A percentile compares a stretch with the other conserved stretches of the same genome.
These are phyloP conservation scores for Yamadazyma sp. DNA, from an alignment of 805 yeast species.

Conservation along the genomic window DNA sequence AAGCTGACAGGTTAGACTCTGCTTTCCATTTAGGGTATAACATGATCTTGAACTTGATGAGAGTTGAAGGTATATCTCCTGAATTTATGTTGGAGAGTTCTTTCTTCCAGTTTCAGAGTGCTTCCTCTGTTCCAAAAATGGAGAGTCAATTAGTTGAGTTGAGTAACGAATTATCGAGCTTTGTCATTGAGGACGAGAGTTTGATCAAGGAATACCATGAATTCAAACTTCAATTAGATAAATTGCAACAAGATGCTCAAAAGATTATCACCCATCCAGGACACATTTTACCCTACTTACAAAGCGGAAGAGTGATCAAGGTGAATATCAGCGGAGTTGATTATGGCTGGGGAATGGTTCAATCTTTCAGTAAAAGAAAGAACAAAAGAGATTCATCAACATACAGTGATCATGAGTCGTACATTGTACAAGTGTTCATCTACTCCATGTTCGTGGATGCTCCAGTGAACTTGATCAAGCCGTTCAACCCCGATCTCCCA, in stretches of 20 bases:
- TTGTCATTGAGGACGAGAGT: constrained; percentile 71
- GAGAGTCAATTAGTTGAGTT: constrained; percentile 63
- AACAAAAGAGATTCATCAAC: constrained; percentile 59
- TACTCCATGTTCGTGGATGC: constrained; percentile 76
- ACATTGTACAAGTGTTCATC: constrained; percentile 81
- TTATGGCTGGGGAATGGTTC: constrained; percentile 97
- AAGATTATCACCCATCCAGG: constrained; percentile 90
- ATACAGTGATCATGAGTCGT: constrained; percentile 84
- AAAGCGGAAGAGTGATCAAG: constrained; percentile 82
- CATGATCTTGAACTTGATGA: constrained; percentile 91
- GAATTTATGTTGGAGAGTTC: constrained; percentile 95
- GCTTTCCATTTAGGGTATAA: constrained; percentile 97
- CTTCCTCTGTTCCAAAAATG: constrained; percentile 83
- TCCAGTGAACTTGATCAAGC: constrained; percentile 78
- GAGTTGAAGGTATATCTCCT: constrained; percentile 98
- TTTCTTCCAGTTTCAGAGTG: constrained; percentile 92
- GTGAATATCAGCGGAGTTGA: constrained; percentile 61
- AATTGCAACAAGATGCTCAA: constrained; percentile 72
- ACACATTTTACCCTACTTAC: constrained; percentile 76
- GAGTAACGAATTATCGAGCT: constrained; percentile 46
- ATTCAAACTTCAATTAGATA: constrained; percentile 65
- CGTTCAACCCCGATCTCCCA: constrained; percentile 74
- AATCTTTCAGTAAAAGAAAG: constrained; percentile 68
- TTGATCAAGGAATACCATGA: constrained; percentile 81
- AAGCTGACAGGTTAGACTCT: constrained; percentile 94